Conservation (phyloP, 2,329 filamentous ascomycete genomes). For the Colletotrichum agaves region DNA sequence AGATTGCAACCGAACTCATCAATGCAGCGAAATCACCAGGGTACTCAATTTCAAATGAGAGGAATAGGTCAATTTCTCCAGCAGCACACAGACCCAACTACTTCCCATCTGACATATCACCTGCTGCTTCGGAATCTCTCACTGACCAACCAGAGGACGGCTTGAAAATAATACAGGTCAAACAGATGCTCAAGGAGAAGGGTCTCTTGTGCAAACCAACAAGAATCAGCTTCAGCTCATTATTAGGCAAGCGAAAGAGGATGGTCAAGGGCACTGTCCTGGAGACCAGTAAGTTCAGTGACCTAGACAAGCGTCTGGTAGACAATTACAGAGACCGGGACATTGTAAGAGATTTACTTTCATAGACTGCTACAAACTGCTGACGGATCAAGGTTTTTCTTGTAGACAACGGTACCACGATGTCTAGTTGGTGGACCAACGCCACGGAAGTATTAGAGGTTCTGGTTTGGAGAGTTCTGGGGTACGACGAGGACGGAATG, state of each 20-base stretch:
- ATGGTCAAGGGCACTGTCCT: background rate
- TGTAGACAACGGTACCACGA: slow-evolving; percentile 44
- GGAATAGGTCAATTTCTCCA: no score
- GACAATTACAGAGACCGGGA: background rate
- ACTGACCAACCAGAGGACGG: no score
- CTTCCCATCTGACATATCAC: background rate
- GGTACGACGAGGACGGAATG: slow-evolving; percentile 46
- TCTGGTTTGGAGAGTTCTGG: slow-evolving; percentile 41
- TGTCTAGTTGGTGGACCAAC: slow-evolving; percentile 41
- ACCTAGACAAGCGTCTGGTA: background rate
- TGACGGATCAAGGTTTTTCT: slow-evolving; percentile 5
- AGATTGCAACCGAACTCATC: background rate
- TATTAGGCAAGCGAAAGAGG: background rate
- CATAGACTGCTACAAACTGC: no score
- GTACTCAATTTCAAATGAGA: no score
- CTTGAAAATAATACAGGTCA: no score
- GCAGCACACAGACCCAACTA: no score
- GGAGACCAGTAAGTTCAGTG: background rate
- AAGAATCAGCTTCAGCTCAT: background rate
- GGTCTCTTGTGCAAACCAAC: background rate
- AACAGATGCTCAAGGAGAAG: background rate
- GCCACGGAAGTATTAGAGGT: slow-evolving; percentile 41
- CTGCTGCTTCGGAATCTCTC: no score
- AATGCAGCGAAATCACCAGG: no score
- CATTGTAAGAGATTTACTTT: background rate